Percentiles rank a stretch among this genome's conserved stretches.
Conservation (phyloP, 768 basidiomycete genomes). For the Leccinum longicurvipes region DNA sequence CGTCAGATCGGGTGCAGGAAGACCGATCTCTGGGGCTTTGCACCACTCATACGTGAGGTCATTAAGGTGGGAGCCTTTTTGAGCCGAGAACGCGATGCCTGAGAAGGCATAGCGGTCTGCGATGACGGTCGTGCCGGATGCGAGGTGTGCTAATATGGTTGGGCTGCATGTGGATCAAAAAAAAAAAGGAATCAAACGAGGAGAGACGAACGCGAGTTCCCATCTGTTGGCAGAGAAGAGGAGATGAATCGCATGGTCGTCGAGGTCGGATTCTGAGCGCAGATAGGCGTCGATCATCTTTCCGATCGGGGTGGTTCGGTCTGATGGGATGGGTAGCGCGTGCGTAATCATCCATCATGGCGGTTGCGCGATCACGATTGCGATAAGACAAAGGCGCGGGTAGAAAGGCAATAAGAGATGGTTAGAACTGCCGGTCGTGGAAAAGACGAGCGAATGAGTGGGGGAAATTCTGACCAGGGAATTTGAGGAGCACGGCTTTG, state of each 20-base stretch:
- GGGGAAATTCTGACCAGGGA: conserved; percentile 66
- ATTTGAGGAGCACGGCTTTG: conserved; percentile 65
- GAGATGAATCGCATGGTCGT: conserved; percentile 89
- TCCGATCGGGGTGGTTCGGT: conserved; percentile 88
- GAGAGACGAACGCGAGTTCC: conserved; percentile 75
- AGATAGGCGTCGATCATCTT: conserved; percentile 93
- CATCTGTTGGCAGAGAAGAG: conserved; percentile 97
- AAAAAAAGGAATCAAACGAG: too few species aligned
- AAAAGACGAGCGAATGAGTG: neutral
- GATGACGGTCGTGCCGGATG: conserved; percentile 66
- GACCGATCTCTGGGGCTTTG: conserved; percentile 75
- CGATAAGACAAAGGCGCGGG: neutral
- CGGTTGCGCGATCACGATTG: neutral
- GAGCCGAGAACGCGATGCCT: conserved; percentile 83
- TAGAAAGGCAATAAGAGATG: neutral
- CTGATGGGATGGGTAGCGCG: conserved; percentile 37
- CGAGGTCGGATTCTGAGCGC: conserved; percentile 77
- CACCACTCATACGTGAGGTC: conserved; percentile 78
- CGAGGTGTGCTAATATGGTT: conserved; percentile 57
- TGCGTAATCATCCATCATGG: neutral
- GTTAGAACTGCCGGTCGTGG: neutral
- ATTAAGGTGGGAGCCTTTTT: conserved; percentile 39
- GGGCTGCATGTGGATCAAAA: conserved; percentile 37
- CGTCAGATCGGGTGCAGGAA: conserved; percentile 86
- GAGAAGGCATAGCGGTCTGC: conserved; percentile 97